These are phyloP conservation scores for Elongisporangium senticosum DNA, from an alignment of 352 stramenopile genomes.

Conservation along the genomic window DNA sequence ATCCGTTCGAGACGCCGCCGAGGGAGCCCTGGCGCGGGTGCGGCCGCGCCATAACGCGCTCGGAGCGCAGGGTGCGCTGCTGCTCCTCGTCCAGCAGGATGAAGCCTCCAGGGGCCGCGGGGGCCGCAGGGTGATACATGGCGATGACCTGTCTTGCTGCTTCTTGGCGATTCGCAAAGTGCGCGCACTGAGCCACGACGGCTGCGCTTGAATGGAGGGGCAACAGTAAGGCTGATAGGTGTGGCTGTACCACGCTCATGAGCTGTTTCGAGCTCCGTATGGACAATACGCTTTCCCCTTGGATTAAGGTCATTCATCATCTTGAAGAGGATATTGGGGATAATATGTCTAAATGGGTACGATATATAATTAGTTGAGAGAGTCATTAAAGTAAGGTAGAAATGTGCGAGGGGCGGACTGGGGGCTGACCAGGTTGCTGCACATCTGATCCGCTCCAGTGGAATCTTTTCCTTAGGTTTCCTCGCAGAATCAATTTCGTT, in stretches of 20 bases:
- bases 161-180: neutral
- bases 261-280: neutral
- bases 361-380: neutral
- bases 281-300: neutral
- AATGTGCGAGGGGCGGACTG: neutral
- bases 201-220: neutral
- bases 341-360: neutral
- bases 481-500: neutral
- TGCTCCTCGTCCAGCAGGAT: conserved; percentile 56
- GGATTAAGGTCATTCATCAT: neutral
- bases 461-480: neutral
- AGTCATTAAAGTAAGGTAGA: neutral
- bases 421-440: neutral
- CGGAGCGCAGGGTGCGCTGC: conserved; percentile 28
- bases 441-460: neutral
- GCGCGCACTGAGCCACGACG: neutral
- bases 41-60: conserved; percentile 1
- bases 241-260: neutral
- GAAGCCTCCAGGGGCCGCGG: conserved; percentile 8
- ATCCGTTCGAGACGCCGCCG: neutral
- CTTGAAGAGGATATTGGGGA: too few relatives aligned
- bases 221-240: neutral
- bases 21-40: neutral
- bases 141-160: neutral
- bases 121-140: neutral